Evolutionary conservation across 176 grass and related monocot genomes (phyloP).

Genomic region (Musa schizocarpa): DNA sequence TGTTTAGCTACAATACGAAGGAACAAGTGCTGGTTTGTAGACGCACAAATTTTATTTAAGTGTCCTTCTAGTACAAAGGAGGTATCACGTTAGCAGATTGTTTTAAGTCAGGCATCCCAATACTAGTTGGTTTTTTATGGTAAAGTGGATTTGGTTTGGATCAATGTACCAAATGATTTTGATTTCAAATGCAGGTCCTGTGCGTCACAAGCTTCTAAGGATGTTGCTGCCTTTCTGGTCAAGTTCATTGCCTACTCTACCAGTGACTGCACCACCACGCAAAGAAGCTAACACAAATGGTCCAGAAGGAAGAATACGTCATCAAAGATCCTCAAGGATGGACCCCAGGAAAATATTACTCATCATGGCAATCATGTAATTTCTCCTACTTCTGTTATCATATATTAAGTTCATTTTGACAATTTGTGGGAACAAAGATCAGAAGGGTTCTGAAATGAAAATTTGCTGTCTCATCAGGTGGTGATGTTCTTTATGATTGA

Average conservation of each 20-base stretch:
- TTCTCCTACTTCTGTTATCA: not conserved
- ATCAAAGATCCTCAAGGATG: constrained; percentile 67
- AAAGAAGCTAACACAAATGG: constrained; percentile 43
- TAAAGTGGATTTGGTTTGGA: not conserved
- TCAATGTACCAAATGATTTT: not conserved
- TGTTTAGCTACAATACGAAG: no score
- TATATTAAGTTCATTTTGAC: not conserved
- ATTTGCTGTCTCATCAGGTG: no score
- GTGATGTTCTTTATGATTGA: no score
- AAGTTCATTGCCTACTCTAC: constrained; percentile 70
- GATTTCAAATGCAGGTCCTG: constrained; percentile 39
- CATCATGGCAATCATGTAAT: constrained; percentile 78
- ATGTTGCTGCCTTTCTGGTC: constrained; percentile 99
- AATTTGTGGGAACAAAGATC: not conserved
- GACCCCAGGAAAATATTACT: constrained; percentile 94
- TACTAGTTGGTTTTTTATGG: no score
- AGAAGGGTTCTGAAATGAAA: not conserved
- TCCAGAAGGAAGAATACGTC: constrained; percentile 54
- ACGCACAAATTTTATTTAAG: no score
- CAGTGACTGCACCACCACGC: constrained; percentile 70
- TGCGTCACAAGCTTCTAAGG: constrained; percentile 80
- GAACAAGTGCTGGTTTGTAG: no score
- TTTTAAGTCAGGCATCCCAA: no score
- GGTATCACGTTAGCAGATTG: no score
- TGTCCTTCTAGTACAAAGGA: no score